Base-by-base conservation (phyloP, 306 rosid species). In the Phaseolus lunatus region DNA sequence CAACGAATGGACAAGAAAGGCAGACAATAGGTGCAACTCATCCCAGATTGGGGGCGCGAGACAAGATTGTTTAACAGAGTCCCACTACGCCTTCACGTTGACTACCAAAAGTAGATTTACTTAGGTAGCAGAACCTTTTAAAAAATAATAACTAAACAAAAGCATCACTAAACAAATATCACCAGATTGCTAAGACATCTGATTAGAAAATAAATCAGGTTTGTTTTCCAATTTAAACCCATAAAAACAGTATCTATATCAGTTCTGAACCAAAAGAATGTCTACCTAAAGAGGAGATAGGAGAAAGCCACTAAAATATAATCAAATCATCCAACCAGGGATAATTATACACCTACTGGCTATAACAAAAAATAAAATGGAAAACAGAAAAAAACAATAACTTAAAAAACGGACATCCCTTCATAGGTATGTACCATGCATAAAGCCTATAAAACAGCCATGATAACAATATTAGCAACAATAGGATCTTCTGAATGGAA, bases 91-190 rank as follows among this genome's bases (percentile, higher is more conserved):
- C 70, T 61, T 50, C 81, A 59, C 45, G 52, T 81, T 58, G 81
- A 65, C 70, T 76, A 73, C 75, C 80, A 73, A 80, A 72, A 79
- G 78, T 72, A 75, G 43, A 70, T 57, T 61, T 70, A 43, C 72
- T 44, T 69, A 76, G 78, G 78, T 62, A 70, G 45, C 76, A 62
- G 73, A 66, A 81, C 53, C 33, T 80, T 57, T 27, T 24, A 14
- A 52, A 33, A 10, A 22, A 57, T 5, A 35, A 37, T 2, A 27
- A 33, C 48, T 27, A 56, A 44, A 80, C 53, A 73, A 54, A 70
- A 45, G 35, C 59, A 44, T 47, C 9, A 56, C 76, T 7, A 67
- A 67, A 74, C 64, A 67, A 33, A 67, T 67, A 63, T 44, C 49
- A 66, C 47, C 2, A 8, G 52, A n/a, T 11, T 9, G 52, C 52